These are phyloP conservation scores for Aspergillus sp. DNA, from an alignment of 2,329 filamentous ascomycete genomes.

Conservation along the genomic window DNA sequence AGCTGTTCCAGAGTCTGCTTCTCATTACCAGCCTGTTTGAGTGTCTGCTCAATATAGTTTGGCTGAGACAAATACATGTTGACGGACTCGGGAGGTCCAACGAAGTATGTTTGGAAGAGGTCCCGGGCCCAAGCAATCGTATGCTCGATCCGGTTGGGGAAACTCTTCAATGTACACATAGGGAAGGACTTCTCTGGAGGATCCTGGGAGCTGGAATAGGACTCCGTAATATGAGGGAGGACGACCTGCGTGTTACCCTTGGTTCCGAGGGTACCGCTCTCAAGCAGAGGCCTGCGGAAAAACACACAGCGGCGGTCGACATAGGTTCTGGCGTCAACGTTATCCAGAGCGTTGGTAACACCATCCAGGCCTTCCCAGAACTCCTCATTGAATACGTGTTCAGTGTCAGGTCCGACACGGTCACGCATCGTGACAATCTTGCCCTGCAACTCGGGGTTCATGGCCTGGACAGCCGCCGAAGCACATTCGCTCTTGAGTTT, in stretches of 20 bases:
- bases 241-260: slow-evolving; percentile 99
- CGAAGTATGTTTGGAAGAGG: slow-evolving; percentile 90
- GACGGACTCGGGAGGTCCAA: slow-evolving; percentile 88
- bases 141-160: slow-evolving; percentile 97
- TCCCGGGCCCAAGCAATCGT: slow-evolving; percentile 98
- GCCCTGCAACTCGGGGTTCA: slow-evolving; percentile 89
- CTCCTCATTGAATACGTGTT: slow-evolving; percentile 87
- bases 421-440: slow-evolving; percentile 86
- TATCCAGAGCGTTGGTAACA: slow-evolving; percentile 96
- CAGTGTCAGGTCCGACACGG: slow-evolving; percentile 85
- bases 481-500: slow-evolving; percentile 96
- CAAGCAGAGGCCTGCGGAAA: slow-evolving; percentile 93
- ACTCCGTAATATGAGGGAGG: slow-evolving; percentile 86
- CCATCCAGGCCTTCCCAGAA: slow-evolving; percentile 89
- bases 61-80: slow-evolving; percentile 91
- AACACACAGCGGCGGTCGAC: slow-evolving; percentile 96
- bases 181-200: slow-evolving; percentile 98
- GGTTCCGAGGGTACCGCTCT: slow-evolving; percentile 96
- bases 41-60: slow-evolving; percentile 79
- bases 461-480: slow-evolving; percentile 80
- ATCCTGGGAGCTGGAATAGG: slow-evolving; percentile 95
- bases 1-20: slow-evolving; percentile 90
- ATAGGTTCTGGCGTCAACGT: slow-evolving; percentile 94
- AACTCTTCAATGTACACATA: slow-evolving; percentile 96
- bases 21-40: slow-evolving; percentile 93